These are phyloP conservation scores for Ogataea wickerhamii DNA, from an alignment of 805 yeast species.

Conservation along the genomic window DNA sequence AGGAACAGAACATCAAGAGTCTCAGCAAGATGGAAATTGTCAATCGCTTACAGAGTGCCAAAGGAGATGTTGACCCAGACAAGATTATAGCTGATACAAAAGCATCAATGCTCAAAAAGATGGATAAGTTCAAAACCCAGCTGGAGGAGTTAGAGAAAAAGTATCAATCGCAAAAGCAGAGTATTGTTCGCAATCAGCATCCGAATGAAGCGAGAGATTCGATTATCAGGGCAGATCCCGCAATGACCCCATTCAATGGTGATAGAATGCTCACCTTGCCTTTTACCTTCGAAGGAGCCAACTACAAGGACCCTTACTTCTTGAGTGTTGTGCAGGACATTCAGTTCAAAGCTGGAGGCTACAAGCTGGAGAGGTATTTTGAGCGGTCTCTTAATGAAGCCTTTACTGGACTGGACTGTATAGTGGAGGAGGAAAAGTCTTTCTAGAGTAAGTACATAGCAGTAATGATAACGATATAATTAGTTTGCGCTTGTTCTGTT, in stretches of 20 bases:
- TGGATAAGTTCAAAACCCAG: constrained; percentile 61
- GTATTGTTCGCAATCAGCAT: constrained; percentile 23
- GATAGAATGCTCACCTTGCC: constrained; percentile 61
- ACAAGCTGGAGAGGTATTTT: constrained; percentile 65
- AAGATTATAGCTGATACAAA: constrained; percentile 51
- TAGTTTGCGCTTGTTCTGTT: constrained; percentile 62
- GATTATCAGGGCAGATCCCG: constrained; percentile 35
- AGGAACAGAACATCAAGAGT: constrained; percentile 41
- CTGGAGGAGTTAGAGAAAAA: constrained; percentile 38
- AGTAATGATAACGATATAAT: background rate
- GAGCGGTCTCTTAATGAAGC: constrained; percentile 82
- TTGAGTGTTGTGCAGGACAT: constrained; percentile 41
- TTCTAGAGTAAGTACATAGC: constrained; percentile 1
- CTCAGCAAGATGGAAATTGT: constrained; percentile 55
- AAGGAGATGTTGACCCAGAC: constrained; percentile 31
- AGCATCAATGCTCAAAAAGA: constrained; percentile 54
- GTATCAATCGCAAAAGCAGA: constrained; percentile 27
- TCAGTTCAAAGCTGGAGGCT: constrained; percentile 83
- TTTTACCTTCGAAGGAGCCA: constrained; percentile 37
- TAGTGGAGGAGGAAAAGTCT: constrained; percentile 57
- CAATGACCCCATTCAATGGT: constrained; percentile 94
- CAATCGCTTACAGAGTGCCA: constrained; percentile 41
- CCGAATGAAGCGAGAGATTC: constrained; percentile 29
- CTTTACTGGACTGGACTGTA: constrained; percentile 83
- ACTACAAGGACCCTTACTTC: constrained; percentile 62